These are phyloP conservation scores for Colletotrichum cereale DNA, from an alignment of 2,329 filamentous ascomycete species.

Conservation along the genomic window DNA sequence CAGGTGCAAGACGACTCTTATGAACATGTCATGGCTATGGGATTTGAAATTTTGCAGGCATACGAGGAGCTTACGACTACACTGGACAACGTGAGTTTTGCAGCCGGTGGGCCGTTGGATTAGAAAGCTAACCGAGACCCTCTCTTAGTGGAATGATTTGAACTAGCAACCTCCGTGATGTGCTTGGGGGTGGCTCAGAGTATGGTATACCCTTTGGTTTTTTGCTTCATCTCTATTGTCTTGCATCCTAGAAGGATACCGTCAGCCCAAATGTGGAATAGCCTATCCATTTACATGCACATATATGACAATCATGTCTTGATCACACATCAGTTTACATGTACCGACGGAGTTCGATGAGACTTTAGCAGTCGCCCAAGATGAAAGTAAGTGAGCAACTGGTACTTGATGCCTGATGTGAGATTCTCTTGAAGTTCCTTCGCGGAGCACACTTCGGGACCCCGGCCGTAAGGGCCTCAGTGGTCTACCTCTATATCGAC, in stretches of 20 bases:
- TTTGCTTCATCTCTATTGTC: background rate
- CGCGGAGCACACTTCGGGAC: conserved; percentile 20
- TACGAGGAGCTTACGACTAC: conserved; percentile 85
- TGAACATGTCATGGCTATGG: conserved; percentile 82
- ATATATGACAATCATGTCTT: background rate
- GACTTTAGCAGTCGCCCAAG: background rate
- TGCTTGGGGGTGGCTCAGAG: conserved; percentile 9
- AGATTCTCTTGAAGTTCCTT: conserved; percentile 8
- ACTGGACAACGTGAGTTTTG: conserved; percentile 62
- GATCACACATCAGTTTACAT: background rate
- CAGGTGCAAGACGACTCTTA: conserved; percentile 78
- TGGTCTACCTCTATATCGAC: background rate
- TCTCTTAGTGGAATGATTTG: conserved; percentile 38
- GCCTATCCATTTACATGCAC: background rate
- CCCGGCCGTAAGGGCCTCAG: too few relatives aligned
- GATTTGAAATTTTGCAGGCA: conserved; percentile 81
- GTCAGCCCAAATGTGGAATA: background rate
- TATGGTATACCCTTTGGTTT: conserved; percentile 28
- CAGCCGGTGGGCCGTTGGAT: too few relatives aligned
- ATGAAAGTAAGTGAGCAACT: background rate
- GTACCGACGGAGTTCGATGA: background rate
- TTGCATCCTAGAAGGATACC: background rate
- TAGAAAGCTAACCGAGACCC: conserved; percentile 1
- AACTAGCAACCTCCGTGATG: conserved; percentile 9
- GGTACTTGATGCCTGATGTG: background rate